Evolutionary conservation across 495 filamentous ascomycete species (phyloP).

Genomic region (Neurospora sp.): DNA sequence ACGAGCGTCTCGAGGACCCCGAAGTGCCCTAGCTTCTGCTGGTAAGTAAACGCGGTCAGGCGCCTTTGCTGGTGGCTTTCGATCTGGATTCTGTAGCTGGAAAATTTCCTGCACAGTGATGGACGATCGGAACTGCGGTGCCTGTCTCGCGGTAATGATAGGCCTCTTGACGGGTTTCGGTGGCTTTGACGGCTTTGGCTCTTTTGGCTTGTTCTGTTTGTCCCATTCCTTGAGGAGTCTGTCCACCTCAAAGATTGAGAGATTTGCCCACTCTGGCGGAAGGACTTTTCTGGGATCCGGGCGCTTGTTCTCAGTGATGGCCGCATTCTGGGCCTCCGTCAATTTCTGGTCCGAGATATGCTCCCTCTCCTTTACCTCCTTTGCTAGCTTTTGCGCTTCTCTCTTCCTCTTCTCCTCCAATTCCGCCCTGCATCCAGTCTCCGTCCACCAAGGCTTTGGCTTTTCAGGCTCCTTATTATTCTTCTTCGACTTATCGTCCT

Average conservation of each 20-base stretch:
- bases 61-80: background rate
- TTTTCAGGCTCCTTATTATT: background rate
- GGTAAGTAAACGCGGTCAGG: background rate
- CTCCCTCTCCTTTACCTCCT: background rate
- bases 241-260: background rate
- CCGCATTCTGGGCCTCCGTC: background rate
- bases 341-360: background rate
- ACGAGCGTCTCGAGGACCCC: background rate
- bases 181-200: background rate
- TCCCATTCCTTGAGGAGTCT: background rate
- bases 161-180: background rate
- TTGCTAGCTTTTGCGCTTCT: background rate
- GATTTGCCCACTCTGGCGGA: background rate
- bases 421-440: background rate
- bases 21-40: background rate
- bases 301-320: background rate
- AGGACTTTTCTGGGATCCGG: background rate
- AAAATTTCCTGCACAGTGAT: background rate
- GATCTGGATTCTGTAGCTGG: background rate
- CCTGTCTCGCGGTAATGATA: background rate
- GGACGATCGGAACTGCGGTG: background rate
- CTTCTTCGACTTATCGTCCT: background rate
- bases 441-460: background rate
- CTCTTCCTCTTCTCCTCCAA: background rate
- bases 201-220: background rate